phyloP scores from a whole-genome alignment of 2,329 filamentous ascomycete species.

The Periconia digitata region DNA sequence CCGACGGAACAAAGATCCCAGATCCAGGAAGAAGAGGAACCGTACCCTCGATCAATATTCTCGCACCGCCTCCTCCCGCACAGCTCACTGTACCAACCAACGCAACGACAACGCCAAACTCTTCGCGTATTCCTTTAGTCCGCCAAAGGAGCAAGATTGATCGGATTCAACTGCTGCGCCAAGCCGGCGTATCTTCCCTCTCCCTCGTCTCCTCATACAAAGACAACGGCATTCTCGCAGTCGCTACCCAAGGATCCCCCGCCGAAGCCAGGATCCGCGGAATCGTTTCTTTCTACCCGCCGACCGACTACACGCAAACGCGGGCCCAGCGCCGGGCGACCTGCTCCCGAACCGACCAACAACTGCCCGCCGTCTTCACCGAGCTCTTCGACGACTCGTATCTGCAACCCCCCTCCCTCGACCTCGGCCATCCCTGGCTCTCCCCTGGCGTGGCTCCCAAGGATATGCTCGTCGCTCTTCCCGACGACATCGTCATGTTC shows the following conservation, averaged over 20 bases:
- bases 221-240: constrained; percentile 33
- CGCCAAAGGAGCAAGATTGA: constrained; percentile 36
- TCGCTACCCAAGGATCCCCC: constrained; percentile 38
- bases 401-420: constrained; percentile 50
- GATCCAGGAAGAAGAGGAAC: constrained; percentile 27
- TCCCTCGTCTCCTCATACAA: constrained; percentile 41
- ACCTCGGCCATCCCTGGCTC: constrained; percentile 60
- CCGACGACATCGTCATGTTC: constrained; percentile 62
- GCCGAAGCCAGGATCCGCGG: constrained; percentile 53
- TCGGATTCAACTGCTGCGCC: constrained; percentile 36
- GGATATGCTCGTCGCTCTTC: constrained; percentile 56
- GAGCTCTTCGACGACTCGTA: constrained; percentile 56
- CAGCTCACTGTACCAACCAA: constrained; percentile 11
- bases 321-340: constrained; percentile 60
- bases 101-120: constrained; percentile 29
- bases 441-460: constrained; percentile 60
- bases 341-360: constrained; percentile 55
- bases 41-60: constrained; percentile 21
- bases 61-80: constrained; percentile 15
- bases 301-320: constrained; percentile 63
- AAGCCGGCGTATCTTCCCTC: constrained; percentile 37
- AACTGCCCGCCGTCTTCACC: constrained; percentile 54
- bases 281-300: constrained; percentile 64
- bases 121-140: constrained; percentile 35
- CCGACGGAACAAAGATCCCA: constrained; percentile 29